Base-by-base conservation (phyloP, 352 stramenopile genomes). In the Pythium aphanidermatum region DNA sequence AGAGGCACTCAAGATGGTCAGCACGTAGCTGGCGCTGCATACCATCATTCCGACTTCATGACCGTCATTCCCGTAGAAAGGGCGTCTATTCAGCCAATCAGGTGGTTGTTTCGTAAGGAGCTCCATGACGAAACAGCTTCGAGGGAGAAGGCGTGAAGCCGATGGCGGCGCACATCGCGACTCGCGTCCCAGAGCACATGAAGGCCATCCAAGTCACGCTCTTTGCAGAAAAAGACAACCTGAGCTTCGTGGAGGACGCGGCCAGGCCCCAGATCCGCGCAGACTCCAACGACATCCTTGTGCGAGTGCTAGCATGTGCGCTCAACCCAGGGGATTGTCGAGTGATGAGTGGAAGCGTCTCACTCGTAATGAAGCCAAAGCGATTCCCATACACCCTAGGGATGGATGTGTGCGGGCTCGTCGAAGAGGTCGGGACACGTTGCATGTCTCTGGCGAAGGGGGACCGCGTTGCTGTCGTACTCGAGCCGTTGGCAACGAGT, bases 321-420 rank as follows among this genome's bases (percentile, higher is more conserved):
- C 34, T 76, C 8, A 72, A 76, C 26, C 41, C 63, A 5, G 66
- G 47, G 20, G 66, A 76, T 38, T 65, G 51, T 34, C 41, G 41
- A 11, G 20, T 76, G 36, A 63, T 73, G 66, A 53, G 29, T 25
- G 66, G 66, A 27, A 58, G 56, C 33, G 35, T 73, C 0, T 65
- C 55, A 29, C 52, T 76, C n/a, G 50, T 76, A 11, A 44, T 76
- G 51, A 68, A 65, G 23, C 59, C 66, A 19, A 53, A 64, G 23
- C 3, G 35, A 33, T 76, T 72, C 30, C 66, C 70, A 8, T 81
- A 81, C 54, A 55, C 62, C 7, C 51, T 53, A 3, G 60, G 69
- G 4, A 57, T 69, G 23, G 69, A 81, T 21, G 38, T 77, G 17
- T 77, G 63, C 38, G 69, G 63, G 7, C 33, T 77, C 23, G 51